Evolutionary conservation across 495 filamentous ascomycete genomes (phyloP).

Genomic region (Penicillium antarcticum): DNA sequence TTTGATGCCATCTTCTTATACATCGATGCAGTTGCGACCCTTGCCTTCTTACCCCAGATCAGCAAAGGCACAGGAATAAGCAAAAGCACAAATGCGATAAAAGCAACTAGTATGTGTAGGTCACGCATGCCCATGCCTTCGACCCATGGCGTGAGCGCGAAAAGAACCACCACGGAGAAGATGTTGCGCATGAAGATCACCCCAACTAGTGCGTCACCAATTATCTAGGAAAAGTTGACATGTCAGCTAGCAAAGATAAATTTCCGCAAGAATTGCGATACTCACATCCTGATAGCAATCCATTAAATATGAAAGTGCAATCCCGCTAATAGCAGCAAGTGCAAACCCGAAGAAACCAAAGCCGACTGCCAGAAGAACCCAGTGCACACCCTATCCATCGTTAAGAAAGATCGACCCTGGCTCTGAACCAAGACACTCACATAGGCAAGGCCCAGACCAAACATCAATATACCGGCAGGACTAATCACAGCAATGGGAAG

Average conservation of each 20-base stretch:
- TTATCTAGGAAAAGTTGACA: slow-evolving; percentile 16
- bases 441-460: slow-evolving; percentile 30
- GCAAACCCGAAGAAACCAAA: slow-evolving; percentile 27
- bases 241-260: neutral
- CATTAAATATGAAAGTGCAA: slow-evolving; percentile 32
- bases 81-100: slow-evolving; percentile 15
- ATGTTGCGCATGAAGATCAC: slow-evolving; percentile 34
- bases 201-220: slow-evolving; percentile 31
- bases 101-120: slow-evolving; percentile 19
- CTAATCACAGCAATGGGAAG: slow-evolving; percentile 22
- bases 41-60: slow-evolving; percentile 24
- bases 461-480: slow-evolving; percentile 29
- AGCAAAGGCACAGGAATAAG: slow-evolving; percentile 20
- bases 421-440: slow-evolving; percentile 3
- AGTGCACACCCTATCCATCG: slow-evolving; percentile 18
- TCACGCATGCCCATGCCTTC: slow-evolving; percentile 32
- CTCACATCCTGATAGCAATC: slow-evolving; percentile 36
- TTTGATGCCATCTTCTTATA: slow-evolving; percentile 22
- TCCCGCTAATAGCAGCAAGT: slow-evolving; percentile 16
- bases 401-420: neutral
- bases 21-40: slow-evolving; percentile 11
- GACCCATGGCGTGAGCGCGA: slow-evolving; percentile 35
- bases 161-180: slow-evolving; percentile 28
- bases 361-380: slow-evolving; percentile 27
- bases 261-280: neutral